Conservation (phyloP, 345 rosid genomes). For the Eucalyptus leucophloia region DNA sequence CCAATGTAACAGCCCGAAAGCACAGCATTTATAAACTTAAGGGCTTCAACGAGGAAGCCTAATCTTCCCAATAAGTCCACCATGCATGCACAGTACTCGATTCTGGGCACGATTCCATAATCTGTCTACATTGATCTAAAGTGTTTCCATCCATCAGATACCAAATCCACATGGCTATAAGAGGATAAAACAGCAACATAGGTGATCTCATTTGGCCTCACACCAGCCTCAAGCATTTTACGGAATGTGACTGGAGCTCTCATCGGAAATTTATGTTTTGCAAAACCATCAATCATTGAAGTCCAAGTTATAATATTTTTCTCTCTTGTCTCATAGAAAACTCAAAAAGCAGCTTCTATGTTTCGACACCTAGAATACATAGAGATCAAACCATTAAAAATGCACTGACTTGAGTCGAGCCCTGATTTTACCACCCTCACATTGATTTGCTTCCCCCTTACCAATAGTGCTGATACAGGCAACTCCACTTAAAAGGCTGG, state of each 20-base stretch:
- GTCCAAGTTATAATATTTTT: neutral
- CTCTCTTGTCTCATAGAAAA: neutral
- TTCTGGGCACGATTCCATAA: constrained; percentile 42
- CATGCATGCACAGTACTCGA: constrained; percentile 68
- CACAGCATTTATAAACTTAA: constrained; percentile 39
- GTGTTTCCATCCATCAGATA: too few species aligned
- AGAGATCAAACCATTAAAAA: neutral
- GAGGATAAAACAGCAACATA: neutral
- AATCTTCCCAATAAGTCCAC: constrained; percentile 38
- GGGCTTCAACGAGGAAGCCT: constrained; percentile 38
- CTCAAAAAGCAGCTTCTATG: neutral
- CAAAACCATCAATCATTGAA: neutral
- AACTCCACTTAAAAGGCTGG: neutral
- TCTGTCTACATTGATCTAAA: constrained; percentile 7
- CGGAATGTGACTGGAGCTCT: too few species aligned
- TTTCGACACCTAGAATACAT: neutral
- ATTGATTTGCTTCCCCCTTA: neutral
- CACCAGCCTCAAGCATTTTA: neutral
- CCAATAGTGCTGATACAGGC: neutral
- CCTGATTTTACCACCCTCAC: neutral
- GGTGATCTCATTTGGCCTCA: neutral
- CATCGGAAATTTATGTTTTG: fast-evolving
- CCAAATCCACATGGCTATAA: too few species aligned
- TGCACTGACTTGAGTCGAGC: neutral
- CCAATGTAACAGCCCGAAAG: constrained; percentile 31